A percentile compares a stretch with the other conserved stretches of the same genome.
phyloP scores from a whole-genome alignment of 2,329 filamentous ascomycete genomes.

The Ophiocordyceps camponoti-saundersi region DNA sequence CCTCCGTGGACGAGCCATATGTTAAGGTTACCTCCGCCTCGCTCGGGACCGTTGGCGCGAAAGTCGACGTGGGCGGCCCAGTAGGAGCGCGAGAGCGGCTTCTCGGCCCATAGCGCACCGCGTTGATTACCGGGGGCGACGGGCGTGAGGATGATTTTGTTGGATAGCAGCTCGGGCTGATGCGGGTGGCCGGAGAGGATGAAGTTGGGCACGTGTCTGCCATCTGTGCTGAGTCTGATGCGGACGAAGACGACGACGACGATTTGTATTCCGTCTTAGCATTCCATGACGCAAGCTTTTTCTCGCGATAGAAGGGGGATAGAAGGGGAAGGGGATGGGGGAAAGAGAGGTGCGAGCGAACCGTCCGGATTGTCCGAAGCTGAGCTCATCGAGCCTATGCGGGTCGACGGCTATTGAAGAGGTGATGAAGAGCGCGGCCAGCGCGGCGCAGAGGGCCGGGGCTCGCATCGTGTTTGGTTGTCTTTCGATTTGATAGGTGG shows the following conservation, averaged over 20 bases:
- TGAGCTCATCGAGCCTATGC: constrained; percentile 54
- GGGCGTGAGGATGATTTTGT: constrained; percentile 84
- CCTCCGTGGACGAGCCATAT: constrained; percentile 76
- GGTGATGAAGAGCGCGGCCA: constrained; percentile 25
- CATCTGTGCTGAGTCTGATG: constrained; percentile 1
- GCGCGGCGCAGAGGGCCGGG: constrained; percentile 12
- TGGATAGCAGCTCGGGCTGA: constrained; percentile 54
- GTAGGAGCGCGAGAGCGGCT: constrained; percentile 40
- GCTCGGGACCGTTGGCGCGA: constrained; percentile 68
- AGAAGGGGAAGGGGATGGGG: not conserved
- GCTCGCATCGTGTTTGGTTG: constrained; percentile 21
- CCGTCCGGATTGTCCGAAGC: constrained; percentile 58
- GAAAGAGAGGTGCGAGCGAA: constrained; percentile 15
- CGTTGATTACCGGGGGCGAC: constrained; percentile 72
- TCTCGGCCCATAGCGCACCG: constrained; percentile 66
- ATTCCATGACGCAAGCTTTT: too few relatives aligned
- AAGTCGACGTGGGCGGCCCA: constrained; percentile 83
- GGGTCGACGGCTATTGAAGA: constrained; percentile 38
- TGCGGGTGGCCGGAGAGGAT: constrained; percentile 34
- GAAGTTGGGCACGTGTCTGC: constrained; percentile 32
- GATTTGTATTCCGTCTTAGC: too few relatives aligned
- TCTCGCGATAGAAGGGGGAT: not conserved
- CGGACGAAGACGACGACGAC: too few relatives aligned
- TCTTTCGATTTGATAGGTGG: not conserved
- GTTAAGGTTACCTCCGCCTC: constrained; percentile 77